A percentile compares a stretch with the other conserved stretches of the same genome.
phyloP scores from a whole-genome alignment of 2,329 filamentous ascomycete genomes.

The Didymella keratinophila region DNA sequence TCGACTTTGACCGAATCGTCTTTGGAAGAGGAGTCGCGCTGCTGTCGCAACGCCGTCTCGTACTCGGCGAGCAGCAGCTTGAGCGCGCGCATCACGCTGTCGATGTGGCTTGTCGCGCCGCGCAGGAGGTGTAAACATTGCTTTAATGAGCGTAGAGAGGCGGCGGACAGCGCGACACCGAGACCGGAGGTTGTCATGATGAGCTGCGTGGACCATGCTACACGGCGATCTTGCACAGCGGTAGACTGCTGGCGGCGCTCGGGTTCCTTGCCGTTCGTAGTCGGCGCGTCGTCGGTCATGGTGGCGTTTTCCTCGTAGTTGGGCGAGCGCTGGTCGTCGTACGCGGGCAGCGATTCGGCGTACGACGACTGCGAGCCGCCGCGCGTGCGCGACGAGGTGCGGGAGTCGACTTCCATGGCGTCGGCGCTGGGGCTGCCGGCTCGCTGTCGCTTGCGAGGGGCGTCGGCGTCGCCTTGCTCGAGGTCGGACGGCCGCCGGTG shows the following conservation, averaged over 20 bases:
- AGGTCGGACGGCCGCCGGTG: slow-evolving; percentile 62
- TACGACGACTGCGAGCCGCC: slow-evolving; percentile 72
- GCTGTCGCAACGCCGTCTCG: slow-evolving; percentile 61
- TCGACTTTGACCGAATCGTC: slow-evolving; percentile 26
- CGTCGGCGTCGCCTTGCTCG: slow-evolving; percentile 52
- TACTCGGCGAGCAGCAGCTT: slow-evolving; percentile 82
- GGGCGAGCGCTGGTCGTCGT: slow-evolving; percentile 79
- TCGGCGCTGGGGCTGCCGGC: slow-evolving; percentile 49
- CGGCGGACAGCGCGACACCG: slow-evolving; percentile 88
- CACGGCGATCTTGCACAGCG: slow-evolving; percentile 49
- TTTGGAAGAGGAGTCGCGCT: slow-evolving; percentile 23
- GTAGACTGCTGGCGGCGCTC: slow-evolving; percentile 21
- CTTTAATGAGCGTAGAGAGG: slow-evolving; percentile 82
- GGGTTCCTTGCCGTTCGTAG: slow-evolving; percentile 35
- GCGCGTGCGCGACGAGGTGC: slow-evolving; percentile 39
- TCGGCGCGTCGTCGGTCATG: slow-evolving; percentile 31
- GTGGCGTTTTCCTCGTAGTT: slow-evolving; percentile 70
- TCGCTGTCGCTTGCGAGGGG: slow-evolving; percentile 54
- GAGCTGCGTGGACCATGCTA: slow-evolving; percentile 79
- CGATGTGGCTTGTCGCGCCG: slow-evolving; percentile 82
- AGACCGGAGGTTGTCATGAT: slow-evolving; percentile 91
- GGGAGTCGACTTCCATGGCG: slow-evolving; percentile 60
- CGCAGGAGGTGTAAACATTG: slow-evolving; percentile 83
- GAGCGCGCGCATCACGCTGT: slow-evolving; percentile 75
- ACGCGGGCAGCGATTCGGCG: slow-evolving; percentile 80